Conservation (phyloP, 1,284 basidiomycete genomes). For the Chondrostereum purpureum region DNA sequence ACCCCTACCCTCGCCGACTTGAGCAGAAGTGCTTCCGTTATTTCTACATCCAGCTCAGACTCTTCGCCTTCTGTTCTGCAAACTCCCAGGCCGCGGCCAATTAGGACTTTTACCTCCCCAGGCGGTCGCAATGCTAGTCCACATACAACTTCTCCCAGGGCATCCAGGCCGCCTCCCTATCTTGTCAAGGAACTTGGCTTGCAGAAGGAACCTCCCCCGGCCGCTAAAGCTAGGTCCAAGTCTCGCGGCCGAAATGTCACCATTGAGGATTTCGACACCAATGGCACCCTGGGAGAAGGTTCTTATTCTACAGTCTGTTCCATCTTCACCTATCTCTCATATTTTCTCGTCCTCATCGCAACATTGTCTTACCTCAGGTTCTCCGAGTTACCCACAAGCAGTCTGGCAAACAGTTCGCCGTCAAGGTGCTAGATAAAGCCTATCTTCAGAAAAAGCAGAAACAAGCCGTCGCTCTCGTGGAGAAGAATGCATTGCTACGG, state of each 20-base stretch:
- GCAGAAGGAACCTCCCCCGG: slow-evolving; percentile 26
- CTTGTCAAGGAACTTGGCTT: slow-evolving; percentile 53
- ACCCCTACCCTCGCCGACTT: slow-evolving; percentile 51
- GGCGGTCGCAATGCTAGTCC: slow-evolving; percentile 54
- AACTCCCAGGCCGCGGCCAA: slow-evolving; percentile 48
- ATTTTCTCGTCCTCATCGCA: no score
- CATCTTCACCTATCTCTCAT: neutral
- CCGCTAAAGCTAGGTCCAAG: slow-evolving; percentile 26
- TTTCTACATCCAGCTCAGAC: slow-evolving; percentile 61
- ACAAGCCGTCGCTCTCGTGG: slow-evolving; percentile 54
- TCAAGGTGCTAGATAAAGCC: slow-evolving; percentile 74
- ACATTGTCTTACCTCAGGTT: slow-evolving; percentile 37
- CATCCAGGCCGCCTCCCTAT: slow-evolving; percentile 48
- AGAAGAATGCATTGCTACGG: slow-evolving; percentile 55
- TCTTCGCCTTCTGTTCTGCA: slow-evolving; percentile 30
- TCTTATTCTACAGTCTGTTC: slow-evolving; percentile 69
- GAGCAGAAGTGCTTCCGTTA: slow-evolving; percentile 70
- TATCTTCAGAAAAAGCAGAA: slow-evolving; percentile 67
- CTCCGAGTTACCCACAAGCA: slow-evolving; percentile 48
- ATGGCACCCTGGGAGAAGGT: slow-evolving; percentile 67
- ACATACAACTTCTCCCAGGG: slow-evolving; percentile 36
- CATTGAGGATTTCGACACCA: slow-evolving; percentile 65
- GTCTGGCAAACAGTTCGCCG: slow-evolving; percentile 62
- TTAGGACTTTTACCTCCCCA: slow-evolving; percentile 62
- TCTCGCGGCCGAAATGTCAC: slow-evolving; percentile 40